Conservation (phyloP, 106 monocot species). For the Dendrobium chrysotoxum region DNA sequence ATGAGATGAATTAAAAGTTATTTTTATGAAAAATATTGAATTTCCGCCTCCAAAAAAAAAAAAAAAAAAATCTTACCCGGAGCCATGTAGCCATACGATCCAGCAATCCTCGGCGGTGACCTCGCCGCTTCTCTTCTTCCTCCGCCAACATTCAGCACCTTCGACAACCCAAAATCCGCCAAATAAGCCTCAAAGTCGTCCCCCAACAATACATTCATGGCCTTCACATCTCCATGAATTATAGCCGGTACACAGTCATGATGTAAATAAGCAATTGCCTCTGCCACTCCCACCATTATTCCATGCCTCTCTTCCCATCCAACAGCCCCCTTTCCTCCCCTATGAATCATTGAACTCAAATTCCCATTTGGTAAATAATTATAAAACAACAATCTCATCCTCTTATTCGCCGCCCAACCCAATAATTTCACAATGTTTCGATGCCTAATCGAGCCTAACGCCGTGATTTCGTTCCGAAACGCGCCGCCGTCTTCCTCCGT, state of each 20-base stretch:
- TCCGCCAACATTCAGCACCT: slow-evolving; percentile 12
- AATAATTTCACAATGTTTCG: slow-evolving; percentile 80
- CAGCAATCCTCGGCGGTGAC: slow-evolving; percentile 35
- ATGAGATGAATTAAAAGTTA: too few species aligned
- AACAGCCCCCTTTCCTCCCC: slow-evolving; percentile 39
- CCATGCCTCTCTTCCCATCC: slow-evolving; percentile 83
- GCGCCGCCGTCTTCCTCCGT: slow-evolving; percentile 29
- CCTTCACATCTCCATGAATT: slow-evolving; percentile 87
- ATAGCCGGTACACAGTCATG: slow-evolving; percentile 96
- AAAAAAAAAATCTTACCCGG: slow-evolving; percentile 43
- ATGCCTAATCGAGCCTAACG: slow-evolving; percentile 68
- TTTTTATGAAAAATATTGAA: too few species aligned
- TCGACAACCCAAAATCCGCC: slow-evolving; percentile 87
- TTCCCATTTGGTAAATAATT: slow-evolving; percentile 77
- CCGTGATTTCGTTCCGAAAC: slow-evolving; percentile 65
- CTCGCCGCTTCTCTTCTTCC: neutral
- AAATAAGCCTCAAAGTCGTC: slow-evolving; percentile 64
- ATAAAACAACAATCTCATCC: slow-evolving; percentile 73
- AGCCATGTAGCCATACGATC: slow-evolving; percentile 93
- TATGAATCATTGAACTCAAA: slow-evolving; percentile 62
- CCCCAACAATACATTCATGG: slow-evolving; percentile 90
- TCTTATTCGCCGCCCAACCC: slow-evolving; percentile 59
- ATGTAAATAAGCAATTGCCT: slow-evolving; percentile 85
- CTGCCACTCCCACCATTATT: slow-evolving; percentile 76
- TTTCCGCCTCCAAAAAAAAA: too few species aligned